phyloP scores from a whole-genome alignment of 768 basidiomycete genomes.

The Pleurotus pulmonarius region DNA sequence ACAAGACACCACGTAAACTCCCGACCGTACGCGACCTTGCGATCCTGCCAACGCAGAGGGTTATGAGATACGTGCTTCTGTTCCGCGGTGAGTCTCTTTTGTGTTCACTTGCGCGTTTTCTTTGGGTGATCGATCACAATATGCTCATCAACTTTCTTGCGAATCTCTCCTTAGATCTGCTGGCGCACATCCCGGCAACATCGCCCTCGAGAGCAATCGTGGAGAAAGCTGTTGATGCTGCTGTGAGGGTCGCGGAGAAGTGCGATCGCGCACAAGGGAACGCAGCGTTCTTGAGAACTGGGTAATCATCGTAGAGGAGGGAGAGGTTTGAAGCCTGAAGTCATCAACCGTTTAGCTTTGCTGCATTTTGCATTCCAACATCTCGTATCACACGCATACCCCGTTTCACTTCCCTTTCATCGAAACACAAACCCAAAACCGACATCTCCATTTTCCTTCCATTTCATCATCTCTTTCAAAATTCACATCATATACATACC shows the following conservation, averaged over 20 bases:
- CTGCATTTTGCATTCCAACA: no score
- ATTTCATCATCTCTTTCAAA: no score
- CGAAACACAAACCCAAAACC: no score
- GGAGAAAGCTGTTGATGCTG: slow-evolving; percentile 54
- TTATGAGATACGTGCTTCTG: slow-evolving; percentile 64
- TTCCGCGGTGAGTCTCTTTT: slow-evolving; percentile 46
- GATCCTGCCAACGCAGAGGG: slow-evolving; percentile 61
- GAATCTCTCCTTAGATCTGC: slow-evolving; percentile 38
- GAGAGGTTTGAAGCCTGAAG: background rate
- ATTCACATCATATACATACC: no score
- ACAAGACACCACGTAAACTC: background rate
- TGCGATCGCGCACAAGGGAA: slow-evolving; percentile 63
- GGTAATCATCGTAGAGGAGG: background rate
- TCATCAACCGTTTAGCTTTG: background rate
- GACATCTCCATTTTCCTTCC: no score
- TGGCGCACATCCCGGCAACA: slow-evolving; percentile 48
- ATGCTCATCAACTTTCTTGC: no score
- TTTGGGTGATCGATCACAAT: background rate
- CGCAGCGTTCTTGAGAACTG: slow-evolving; percentile 23
- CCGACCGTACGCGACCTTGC: slow-evolving; percentile 55
- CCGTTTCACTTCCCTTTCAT: no score
- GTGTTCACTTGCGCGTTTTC: background rate
- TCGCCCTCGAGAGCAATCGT: slow-evolving; percentile 54
- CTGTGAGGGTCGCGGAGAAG: slow-evolving; percentile 52
- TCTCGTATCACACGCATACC: no score